phyloP scores from a whole-genome alignment of 352 stramenopile species.

The Phytophthora quininea region DNA sequence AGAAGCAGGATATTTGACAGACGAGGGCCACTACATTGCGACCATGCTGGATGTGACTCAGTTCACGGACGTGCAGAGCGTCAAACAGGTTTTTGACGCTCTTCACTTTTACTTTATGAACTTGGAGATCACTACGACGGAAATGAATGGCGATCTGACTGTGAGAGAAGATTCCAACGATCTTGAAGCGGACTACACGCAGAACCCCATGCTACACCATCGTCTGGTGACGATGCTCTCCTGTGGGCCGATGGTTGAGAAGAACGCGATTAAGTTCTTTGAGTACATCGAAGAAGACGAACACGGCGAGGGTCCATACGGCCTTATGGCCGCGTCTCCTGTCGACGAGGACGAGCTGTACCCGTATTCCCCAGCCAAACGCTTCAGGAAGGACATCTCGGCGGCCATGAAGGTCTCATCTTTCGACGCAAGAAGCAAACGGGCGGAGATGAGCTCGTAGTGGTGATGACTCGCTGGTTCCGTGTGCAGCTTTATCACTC shows the following conservation, averaged over 20 bases:
- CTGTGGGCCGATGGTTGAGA: conserved; percentile 34
- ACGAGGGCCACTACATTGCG: conserved; percentile 38
- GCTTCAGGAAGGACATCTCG: conserved; percentile 33
- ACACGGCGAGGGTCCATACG: conserved; percentile 14
- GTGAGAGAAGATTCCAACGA: conserved; percentile 49
- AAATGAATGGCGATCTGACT: conserved; percentile 40
- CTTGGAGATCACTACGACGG: conserved; percentile 49
- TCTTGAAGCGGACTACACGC: conserved; percentile 6
- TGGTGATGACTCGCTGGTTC: conserved; percentile 33
- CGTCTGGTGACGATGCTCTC: conserved; percentile 34
- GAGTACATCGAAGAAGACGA: conserved; percentile 18
- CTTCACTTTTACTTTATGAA: conserved; percentile 53
- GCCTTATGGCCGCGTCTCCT: conserved; percentile 30
- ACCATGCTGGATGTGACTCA: conserved; percentile 49
- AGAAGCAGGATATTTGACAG: conserved; percentile 40
- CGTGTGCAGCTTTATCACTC: conserved; percentile 28
- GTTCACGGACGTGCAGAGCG: conserved; percentile 38
- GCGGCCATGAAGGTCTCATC: conserved; percentile 32
- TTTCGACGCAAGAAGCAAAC: conserved; percentile 19
- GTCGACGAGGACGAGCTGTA: conserved; percentile 39
- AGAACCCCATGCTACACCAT: conserved; percentile 37
- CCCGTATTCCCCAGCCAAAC: conserved; percentile 29
- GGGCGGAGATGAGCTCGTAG: conserved; percentile 25
- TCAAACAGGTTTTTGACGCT: conserved; percentile 47
- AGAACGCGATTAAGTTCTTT: conserved; percentile 45